Base-by-base conservation (phyloP, 495 filamentous ascomycete genomes). In the Aspergillus sclerotiicarbonarius region DNA sequence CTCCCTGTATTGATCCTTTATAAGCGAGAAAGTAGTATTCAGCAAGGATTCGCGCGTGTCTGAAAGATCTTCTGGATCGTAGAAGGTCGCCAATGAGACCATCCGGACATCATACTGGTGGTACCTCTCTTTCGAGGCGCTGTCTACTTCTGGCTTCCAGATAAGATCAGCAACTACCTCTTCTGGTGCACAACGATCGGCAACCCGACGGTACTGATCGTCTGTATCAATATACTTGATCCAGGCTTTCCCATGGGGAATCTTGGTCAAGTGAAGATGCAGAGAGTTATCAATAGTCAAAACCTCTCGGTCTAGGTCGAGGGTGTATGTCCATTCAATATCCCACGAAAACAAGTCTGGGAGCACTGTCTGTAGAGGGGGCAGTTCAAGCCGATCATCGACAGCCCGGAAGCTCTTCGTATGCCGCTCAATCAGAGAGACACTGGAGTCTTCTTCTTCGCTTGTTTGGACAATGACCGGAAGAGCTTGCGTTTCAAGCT, bases 281-380 rank as follows among this genome's bases (percentile, higher is more conserved):
- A 53, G 47, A 13, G 54, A 20, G 6, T 54, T 9, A 31, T 66
- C 58, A 20, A 66, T 49, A 16, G 19, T 39, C 1, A 67, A 21
- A 35, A 67, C 35, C 33, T 64, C 64, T 6, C 52, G 58, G 37
- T 67, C 64, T 16, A 67, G 56, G 53, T 67, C 64, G 21, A 67
- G 18, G 13, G 54, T 64, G 44, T 67, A 67, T 1, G 33, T 58
- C 53, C 51, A 64, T 49, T 67, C 61, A 10, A 56, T 54, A 31
- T 33, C 35, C 8, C 33, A 30, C 3, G 12, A 7, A 3, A 31
- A 21, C 30, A 19, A 25, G 8, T 39, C 46, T 12, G 35, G 19
- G 4, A 50, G 10, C 32, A 62, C 1, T 9, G 54, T 44, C 10
- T 56, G 53, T 12, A 53, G 16, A 19, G 64, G 64, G 8, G 54